These are phyloP conservation scores for Phytophthora pseudosyringae DNA, from an alignment of 352 stramenopile genomes.

Conservation along the genomic window DNA sequence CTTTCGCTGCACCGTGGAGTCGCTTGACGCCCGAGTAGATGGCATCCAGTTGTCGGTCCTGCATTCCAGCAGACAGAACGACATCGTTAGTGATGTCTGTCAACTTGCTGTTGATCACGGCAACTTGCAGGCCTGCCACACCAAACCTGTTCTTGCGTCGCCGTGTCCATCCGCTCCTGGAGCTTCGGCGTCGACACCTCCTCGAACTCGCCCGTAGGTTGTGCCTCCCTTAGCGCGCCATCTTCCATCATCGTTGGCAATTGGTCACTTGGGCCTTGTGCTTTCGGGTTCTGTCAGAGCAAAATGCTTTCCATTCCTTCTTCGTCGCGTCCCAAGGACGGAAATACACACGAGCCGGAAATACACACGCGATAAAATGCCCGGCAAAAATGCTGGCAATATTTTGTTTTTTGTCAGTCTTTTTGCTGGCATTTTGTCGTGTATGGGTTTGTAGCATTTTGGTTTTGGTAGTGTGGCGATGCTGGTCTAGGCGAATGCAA, in stretches of 20 bases:
- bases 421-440: no score
- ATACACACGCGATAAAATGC: conserved; percentile 15
- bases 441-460: no score
- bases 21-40: conserved; percentile 57
- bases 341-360: conserved; percentile 21
- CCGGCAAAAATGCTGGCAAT: no score
- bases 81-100: background rate
- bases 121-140: background rate
- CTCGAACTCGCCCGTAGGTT: conserved; percentile 46
- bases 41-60: conserved; percentile 69
- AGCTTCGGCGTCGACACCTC: conserved; percentile 58
- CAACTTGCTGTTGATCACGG: background rate
- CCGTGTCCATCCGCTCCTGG: conserved; percentile 58
- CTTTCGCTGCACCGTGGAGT: conserved; percentile 61
- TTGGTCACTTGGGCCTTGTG: conserved; percentile 3
- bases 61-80: conserved; percentile 7
- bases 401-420: no score
- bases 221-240: conserved; percentile 24
- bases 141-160: conserved; percentile 48
- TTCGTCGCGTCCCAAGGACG: conserved; percentile 36
- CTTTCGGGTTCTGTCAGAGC: background rate
- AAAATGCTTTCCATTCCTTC: background rate
- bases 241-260: conserved; percentile 34
- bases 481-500: conserved; percentile 16
- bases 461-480: no score